These are phyloP conservation scores for Trichoderma oligosporum DNA, from an alignment of 2,329 filamentous ascomycete genomes.

Conservation along the genomic window DNA sequence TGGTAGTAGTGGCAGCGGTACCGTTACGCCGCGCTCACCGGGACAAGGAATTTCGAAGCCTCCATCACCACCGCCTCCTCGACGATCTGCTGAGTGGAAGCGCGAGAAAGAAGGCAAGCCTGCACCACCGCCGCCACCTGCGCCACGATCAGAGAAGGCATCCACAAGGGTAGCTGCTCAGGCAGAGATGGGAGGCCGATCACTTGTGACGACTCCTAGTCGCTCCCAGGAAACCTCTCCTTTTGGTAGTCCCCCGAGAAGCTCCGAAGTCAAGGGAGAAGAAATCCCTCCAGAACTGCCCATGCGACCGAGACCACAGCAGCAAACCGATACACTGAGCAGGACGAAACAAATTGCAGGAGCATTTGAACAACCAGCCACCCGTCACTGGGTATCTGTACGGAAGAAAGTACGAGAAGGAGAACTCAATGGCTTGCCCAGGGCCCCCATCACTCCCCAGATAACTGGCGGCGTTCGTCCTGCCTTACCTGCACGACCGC, in stretches of 20 bases:
- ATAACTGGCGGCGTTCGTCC: slow-evolving; percentile 44
- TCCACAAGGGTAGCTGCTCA: slow-evolving; percentile 26
- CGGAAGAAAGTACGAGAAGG: slow-evolving; percentile 41
- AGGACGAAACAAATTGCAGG: slow-evolving; percentile 25
- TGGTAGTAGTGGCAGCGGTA: slow-evolving; percentile 25
- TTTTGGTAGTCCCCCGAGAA: slow-evolving; percentile 81
- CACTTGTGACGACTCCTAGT: slow-evolving; percentile 18
- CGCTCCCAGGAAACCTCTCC: slow-evolving; percentile 58
- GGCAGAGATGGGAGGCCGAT: slow-evolving; percentile 21
- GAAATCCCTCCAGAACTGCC: slow-evolving; percentile 49
- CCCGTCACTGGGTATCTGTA: slow-evolving; percentile 46
- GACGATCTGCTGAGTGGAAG: slow-evolving; percentile 57
- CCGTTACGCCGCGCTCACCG: slow-evolving; percentile 40
- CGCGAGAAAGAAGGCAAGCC: slow-evolving; percentile 45
- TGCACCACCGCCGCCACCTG: slow-evolving; percentile 60
- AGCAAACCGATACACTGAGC: slow-evolving; percentile 24
- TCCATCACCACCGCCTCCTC: slow-evolving; percentile 61
- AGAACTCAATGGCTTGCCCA: slow-evolving; percentile 41
- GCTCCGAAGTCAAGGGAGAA: slow-evolving; percentile 48
- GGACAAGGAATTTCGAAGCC: slow-evolving; percentile 47
- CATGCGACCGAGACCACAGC: slow-evolving; percentile 47
- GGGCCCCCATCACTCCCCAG: slow-evolving; percentile 39
- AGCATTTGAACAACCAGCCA: slow-evolving; percentile 38
- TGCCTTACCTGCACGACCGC: slow-evolving; percentile 48
- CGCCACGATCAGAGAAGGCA: slow-evolving; percentile 74